Percentiles rank a stretch among this genome's conserved stretches.
These are phyloP conservation scores for Trichoderma sp. DNA, from an alignment of 2,329 filamentous ascomycete species.

Conservation along the genomic window DNA sequence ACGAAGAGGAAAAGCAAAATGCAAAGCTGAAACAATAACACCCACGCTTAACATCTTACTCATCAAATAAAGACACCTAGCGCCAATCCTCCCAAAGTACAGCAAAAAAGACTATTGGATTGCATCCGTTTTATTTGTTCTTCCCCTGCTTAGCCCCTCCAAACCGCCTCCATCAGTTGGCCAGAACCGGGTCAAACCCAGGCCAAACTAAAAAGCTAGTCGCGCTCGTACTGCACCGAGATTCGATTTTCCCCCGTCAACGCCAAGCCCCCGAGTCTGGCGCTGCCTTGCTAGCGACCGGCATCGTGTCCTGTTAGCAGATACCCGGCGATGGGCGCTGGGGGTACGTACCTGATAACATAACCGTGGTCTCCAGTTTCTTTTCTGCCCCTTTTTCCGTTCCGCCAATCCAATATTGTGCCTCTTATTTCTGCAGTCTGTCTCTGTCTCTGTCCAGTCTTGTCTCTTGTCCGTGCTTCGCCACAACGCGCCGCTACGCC, in stretches of 20 bases:
- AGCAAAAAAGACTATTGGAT: neutral
- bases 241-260: neutral
- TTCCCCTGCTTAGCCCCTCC: neutral
- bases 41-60: neutral
- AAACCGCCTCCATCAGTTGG: neutral
- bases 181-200: neutral
- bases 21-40: neutral
- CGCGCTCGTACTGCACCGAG: neutral
- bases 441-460: neutral
- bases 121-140: neutral
- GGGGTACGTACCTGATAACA: neutral
- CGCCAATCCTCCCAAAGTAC: neutral
- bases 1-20: neutral
- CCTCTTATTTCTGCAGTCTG: neutral
- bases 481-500: conserved; percentile 1
- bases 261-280: neutral
- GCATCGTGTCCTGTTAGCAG: neutral
- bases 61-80: neutral
- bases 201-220: neutral
- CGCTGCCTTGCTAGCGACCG: neutral
- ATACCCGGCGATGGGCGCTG: neutral
- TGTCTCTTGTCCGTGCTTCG: neutral
- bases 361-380: neutral
- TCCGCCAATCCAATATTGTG: neutral
- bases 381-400: neutral